Base-by-base conservation (phyloP, 352 stramenopile species). In the Globisporangium megalacanthum region DNA sequence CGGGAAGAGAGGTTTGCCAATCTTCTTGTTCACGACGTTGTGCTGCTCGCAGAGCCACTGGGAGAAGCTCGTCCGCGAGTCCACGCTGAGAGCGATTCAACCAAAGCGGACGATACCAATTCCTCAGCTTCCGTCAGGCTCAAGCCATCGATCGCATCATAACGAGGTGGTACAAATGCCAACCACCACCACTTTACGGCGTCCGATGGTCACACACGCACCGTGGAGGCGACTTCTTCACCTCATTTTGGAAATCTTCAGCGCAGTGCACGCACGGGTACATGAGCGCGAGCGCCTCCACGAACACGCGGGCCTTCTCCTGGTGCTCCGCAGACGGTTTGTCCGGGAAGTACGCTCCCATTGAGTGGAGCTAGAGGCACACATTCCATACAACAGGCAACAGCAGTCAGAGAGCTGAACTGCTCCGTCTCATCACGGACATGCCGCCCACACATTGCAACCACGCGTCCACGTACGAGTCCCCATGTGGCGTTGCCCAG, bases 41-140 rank as follows among this genome's bases (percentile, higher is more conserved):
- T 99, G 97, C 69, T 98, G 94, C 62, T 98, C 86, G 65, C 97
- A 99, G 15, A 98, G 72, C 95, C 95, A 99, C 62, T 97, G 64
- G 31, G 93, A 98, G 45, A 99, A 90, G 49, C 86, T 92, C 66
- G 85, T 79, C 52, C 95, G 86, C 54, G 89, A 97, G 68, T 97
- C 87, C 22, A 97, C 85, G 47, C 89, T 92, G 56, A 2, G n/a
- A 5, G 36, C 49, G 20, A 22, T 49, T 22, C 19, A 22, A 51
- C 33, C 47, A 39, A 64, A 11, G 25, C 25, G 25, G 1, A 29
- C 25, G 25, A 29, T 29, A 29, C 25, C 25, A 29, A 29, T 29
- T 29, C 25, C 1, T 29, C 25, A 29, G 25, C 25, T 29, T 29
- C 25, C 25, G 25, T 29, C 25, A 29, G 25, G 25, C 25, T 29